Evolutionary conservation across 2,329 filamentous ascomycete species (phyloP), one percentile per base, ranked within the genome.

Genomic region (Diplodia sapinea): DNA sequence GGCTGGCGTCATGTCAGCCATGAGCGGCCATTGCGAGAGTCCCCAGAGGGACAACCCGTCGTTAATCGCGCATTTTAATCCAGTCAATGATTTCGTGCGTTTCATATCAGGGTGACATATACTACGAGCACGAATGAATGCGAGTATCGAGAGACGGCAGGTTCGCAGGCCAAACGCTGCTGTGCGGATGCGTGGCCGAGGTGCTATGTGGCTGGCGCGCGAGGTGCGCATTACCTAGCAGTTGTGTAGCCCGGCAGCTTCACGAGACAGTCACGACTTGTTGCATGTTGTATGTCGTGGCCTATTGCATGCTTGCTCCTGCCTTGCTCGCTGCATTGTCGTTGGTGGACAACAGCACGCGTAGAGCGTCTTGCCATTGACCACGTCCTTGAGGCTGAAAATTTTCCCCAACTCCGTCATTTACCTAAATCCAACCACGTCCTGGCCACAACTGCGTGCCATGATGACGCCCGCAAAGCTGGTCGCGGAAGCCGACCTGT

Each of bases 71-170:
- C 81, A 81, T 80, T 77, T 75, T 72, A 70, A 75, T 78, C 75
- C 73, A 69, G 29, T 68, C 73, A 71, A 74, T 80, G 78, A 76
- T 76, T 77, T 71, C 75, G 77, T 81, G 82, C 77, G 82, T 82
- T 84, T 84, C 82, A 84, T 84, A 83, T 84, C 82, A 83, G 82
- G 81, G 82, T 79, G 71, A 83, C 81, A 84, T 78, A 11, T 38
- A 52, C 38, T 12, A 38, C 4, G 54, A 66, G 38, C 6, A 33
- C 29, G n/a, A 5, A 33, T 4, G 9, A 4, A 2, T 20, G 43
- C 43, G 8, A 15, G n/a, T 26, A 11, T 23, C 13, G 23, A 31
- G 38, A 20, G 29, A 38, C 8, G 6, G 40, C 6, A 20, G 38
- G 3, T 47, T 20, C 9, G 29, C 29, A 2, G 31, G 29, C 8